Conservation (phyloP, 1,139 yeast genomes). For the Protomyces arabidopsidicola region DNA sequence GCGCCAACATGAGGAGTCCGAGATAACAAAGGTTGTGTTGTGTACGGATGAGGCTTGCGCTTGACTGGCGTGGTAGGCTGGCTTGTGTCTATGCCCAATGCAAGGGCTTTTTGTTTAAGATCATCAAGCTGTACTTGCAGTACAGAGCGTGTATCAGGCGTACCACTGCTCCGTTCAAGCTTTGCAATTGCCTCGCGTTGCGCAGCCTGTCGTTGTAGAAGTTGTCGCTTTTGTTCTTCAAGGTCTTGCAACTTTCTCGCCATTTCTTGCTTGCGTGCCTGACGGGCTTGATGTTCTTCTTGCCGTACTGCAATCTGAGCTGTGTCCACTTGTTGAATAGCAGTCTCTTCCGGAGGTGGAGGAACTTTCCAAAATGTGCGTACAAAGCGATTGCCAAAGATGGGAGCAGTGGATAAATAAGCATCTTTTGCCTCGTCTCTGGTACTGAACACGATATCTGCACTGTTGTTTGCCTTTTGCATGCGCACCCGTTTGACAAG, state of each 20-base stretch:
- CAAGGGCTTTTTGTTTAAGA: conserved; percentile 41
- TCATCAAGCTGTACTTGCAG: conserved; percentile 40
- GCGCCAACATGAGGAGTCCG: conserved; percentile 31
- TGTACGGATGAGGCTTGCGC: conserved; percentile 30
- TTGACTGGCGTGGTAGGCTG: conserved; percentile 31
- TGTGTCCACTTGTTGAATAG: conserved; percentile 40
- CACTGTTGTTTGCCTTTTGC: conserved; percentile 34
- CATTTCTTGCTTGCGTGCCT: conserved; percentile 40
- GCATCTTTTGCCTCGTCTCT: conserved; percentile 45
- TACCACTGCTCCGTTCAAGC: conserved; percentile 35
- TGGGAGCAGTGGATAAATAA: conserved; percentile 46
- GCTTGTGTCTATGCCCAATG: conserved; percentile 37
- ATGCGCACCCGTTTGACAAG: conserved; percentile 39
- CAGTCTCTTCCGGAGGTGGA: conserved; percentile 37
- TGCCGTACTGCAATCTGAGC: conserved; percentile 44
- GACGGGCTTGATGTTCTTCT: conserved; percentile 44
- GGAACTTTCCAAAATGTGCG: conserved; percentile 44
- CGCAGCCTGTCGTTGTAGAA: conserved; percentile 40
- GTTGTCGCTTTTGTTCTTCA: conserved; percentile 40
- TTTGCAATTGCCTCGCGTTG: conserved; percentile 37
- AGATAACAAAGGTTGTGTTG: too few relatives aligned
- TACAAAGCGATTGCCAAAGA: conserved; percentile 50
- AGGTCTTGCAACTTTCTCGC: conserved; percentile 41
- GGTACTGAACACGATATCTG: conserved; percentile 43
- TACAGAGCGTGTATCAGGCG: conserved; percentile 35